Evolutionary conservation across 148 eudicot genomes (phyloP).

Genomic region (Rhododendron henanense): DNA sequence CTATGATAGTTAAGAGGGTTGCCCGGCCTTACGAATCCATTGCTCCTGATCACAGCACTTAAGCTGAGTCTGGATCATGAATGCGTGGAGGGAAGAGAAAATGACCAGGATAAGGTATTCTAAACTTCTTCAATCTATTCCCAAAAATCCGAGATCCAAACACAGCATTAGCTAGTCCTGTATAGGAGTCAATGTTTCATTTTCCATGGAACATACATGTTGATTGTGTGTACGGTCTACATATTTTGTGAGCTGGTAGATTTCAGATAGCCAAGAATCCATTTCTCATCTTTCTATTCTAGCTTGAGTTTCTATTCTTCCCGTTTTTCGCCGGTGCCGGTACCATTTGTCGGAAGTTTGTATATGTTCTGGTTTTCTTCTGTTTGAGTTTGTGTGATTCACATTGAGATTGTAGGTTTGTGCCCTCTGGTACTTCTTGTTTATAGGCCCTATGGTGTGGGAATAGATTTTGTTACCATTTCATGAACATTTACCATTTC

Average conservation of each 20-base stretch:
- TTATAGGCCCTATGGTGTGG: not conserved
- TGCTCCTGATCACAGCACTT: not conserved
- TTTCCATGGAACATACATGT: not conserved
- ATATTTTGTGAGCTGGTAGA: not conserved
- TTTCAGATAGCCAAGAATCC: not conserved
- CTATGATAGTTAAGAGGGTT: constrained; percentile 57
- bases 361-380: not conserved
- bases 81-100: not conserved
- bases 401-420: constrained; percentile 3
- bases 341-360: not conserved
- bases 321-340: not conserved
- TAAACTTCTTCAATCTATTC: not conserved
- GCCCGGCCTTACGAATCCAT: constrained; percentile 18
- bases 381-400: not conserved
- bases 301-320: not conserved
- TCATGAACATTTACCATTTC: not conserved
- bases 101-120: not conserved
- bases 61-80: not conserved
- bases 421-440: constrained; percentile 2
- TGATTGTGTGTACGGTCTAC: not conserved
- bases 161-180: not conserved
- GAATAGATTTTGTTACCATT: not conserved
- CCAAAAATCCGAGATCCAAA: not conserved
- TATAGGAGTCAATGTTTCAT: not conserved
- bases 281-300: not conserved